Evolutionary conservation across 306 rosid genomes (phyloP).

Genomic region (Medicago lupulina): DNA sequence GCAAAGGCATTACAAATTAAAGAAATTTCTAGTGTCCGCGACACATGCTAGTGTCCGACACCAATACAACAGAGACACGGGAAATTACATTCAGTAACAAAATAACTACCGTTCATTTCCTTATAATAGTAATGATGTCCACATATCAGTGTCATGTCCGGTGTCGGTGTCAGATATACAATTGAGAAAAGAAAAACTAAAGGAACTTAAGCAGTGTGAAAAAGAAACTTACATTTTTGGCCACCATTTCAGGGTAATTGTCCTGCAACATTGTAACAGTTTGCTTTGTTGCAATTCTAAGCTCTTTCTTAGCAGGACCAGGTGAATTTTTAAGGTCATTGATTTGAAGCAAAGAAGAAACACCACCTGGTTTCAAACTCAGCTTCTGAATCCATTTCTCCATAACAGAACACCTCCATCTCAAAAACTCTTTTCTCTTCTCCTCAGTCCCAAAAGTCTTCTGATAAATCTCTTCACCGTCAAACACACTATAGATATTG

Average conservation of each 20-base stretch:
- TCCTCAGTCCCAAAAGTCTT: conserved; percentile 50
- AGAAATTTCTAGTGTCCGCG: no score
- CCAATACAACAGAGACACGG: no score
- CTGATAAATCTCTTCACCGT: conserved; percentile 47
- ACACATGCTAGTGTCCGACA: background rate
- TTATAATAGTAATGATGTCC: no score
- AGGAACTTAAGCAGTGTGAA: background rate
- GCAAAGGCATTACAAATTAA: background rate
- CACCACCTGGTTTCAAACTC: conserved; percentile 57
- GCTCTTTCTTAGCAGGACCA: conserved; percentile 56
- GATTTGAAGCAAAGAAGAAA: conserved; percentile 58
- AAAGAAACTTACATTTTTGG: conserved; percentile 52
- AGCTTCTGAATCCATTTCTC: conserved; percentile 60
- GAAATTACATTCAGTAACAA: no score
- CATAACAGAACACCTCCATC: conserved; percentile 65
- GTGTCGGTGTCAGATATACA: background rate
- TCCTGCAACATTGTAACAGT: conserved; percentile 53
- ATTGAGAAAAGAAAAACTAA: no score
- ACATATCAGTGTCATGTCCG: background rate
- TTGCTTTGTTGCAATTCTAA: conserved; percentile 50
- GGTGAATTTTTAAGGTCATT: conserved; percentile 55
- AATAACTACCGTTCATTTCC: no score
- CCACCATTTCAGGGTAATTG: conserved; percentile 63
- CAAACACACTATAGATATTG: conserved; percentile 55
- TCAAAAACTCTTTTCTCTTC: conserved; percentile 46